Conservation (phyloP, 495 filamentous ascomycete genomes). For the Podospora pseudocomata region DNA sequence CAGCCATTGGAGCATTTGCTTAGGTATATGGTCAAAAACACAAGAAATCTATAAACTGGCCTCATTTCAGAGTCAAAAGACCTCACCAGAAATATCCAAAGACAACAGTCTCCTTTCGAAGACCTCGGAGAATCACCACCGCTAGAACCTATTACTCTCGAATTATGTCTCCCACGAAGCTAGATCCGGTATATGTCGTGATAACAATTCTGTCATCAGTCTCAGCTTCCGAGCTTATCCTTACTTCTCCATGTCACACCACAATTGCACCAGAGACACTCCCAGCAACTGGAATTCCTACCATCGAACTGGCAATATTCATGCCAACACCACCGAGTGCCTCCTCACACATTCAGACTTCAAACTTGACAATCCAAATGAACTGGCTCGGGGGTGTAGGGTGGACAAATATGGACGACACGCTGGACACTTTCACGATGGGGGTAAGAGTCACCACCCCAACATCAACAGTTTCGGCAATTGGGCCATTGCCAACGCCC, state of each 20-base stretch:
- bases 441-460: background rate
- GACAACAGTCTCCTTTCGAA: too few relatives aligned
- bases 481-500: background rate
- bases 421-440: background rate
- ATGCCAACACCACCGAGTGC: background rate
- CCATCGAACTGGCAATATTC: background rate
- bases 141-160: too few relatives aligned
- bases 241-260: background rate
- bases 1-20: too few relatives aligned
- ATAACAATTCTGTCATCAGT: background rate
- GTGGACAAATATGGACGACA: background rate
- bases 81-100: too few relatives aligned
- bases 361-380: background rate
- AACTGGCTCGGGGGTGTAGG: background rate
- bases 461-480: background rate
- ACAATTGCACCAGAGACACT: background rate
- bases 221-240: background rate
- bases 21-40: too few relatives aligned
- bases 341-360: background rate
- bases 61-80: too few relatives aligned
- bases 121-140: too few relatives aligned
- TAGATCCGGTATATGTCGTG: background rate
- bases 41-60: too few relatives aligned
- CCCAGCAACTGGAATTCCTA: background rate
- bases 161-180: too few relatives aligned